Percentiles rank a stretch among this genome's conserved stretches.
These are phyloP conservation scores for Saraca asoca DNA, from an alignment of 331 rosid genomes.

Conservation along the genomic window DNA sequence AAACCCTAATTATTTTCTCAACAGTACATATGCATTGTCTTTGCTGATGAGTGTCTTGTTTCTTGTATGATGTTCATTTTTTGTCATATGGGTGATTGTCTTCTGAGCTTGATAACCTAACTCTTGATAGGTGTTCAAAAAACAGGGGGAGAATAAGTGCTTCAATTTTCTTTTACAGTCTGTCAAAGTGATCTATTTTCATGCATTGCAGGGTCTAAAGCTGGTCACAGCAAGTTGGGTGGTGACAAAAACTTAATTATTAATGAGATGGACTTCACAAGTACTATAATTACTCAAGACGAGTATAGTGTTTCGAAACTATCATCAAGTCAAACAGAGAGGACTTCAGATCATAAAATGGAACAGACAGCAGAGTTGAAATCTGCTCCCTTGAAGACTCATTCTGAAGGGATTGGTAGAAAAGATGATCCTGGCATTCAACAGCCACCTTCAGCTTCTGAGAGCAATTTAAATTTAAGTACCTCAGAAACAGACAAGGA, in stretches of 20 bases:
- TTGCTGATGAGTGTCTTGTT: conserved; percentile 14
- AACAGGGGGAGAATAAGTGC: conserved; percentile 18
- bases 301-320: conserved; percentile 79
- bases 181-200: conserved; percentile 45
- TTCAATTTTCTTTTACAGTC: conserved; percentile 17
- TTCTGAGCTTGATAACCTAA: conserved; percentile 27
- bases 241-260: conserved; percentile 36
- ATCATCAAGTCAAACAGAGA: conserved; percentile 42
- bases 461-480: conserved; percentile 31
- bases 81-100: conserved; percentile 13
- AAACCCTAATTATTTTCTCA: too few relatives aligned
- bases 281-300: conserved; percentile 63
- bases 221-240: conserved; percentile 38
- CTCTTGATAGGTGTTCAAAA: conserved; percentile 30
- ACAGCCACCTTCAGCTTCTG: conserved; percentile 52
- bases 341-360: conserved; percentile 35
- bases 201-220: conserved; percentile 64
- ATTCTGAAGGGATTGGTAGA: conserved; percentile 28
- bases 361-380: conserved; percentile 32
- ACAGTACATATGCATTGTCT: conserved; percentile 18
- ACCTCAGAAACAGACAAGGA: conserved; percentile 37
- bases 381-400: conserved; percentile 17
- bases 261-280: conserved; percentile 61
- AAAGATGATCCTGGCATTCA: conserved; percentile 33
- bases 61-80: conserved; percentile 24